Conservation (phyloP, 2,329 filamentous ascomycete genomes). For the Macrophomina pseudophaseolina region DNA sequence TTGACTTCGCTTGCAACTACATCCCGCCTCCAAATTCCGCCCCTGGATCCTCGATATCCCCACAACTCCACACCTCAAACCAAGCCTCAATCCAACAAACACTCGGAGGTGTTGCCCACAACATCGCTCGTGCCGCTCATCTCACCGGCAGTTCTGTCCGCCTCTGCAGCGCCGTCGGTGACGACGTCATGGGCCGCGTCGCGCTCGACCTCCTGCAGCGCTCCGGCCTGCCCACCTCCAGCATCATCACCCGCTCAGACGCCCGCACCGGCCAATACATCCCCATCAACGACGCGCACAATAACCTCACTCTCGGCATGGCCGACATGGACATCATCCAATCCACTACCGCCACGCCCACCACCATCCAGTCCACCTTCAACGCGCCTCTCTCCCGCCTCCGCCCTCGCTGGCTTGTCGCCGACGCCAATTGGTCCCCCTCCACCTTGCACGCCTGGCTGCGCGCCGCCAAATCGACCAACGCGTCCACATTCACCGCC, state of each 20-base stretch:
- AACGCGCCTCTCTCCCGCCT: conserved; percentile 60
- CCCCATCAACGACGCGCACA: conserved; percentile 81
- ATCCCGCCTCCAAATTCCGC: conserved; percentile 50
- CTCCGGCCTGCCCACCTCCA: conserved; percentile 65
- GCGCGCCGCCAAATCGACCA: conserved; percentile 60
- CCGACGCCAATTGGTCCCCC: conserved; percentile 86
- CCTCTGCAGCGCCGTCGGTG: conserved; percentile 80
- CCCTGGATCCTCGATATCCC: conserved; percentile 43
- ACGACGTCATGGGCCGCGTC: conserved; percentile 77
- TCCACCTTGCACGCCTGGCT: conserved; percentile 71
- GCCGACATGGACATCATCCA: conserved; percentile 90
- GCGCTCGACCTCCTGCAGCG: conserved; percentile 70
- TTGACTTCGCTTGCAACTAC: conserved; percentile 88
- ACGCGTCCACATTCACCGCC: conserved; percentile 67
- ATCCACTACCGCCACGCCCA: conserved; percentile 37
- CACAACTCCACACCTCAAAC: conserved; percentile 80
- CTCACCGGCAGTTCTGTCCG: conserved; percentile 69
- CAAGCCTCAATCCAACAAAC: conserved; percentile 80
- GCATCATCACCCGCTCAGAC: conserved; percentile 56
- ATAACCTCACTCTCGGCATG: conserved; percentile 89
- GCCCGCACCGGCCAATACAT: conserved; percentile 87
- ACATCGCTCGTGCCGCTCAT: conserved; percentile 85
- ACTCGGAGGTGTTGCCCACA: conserved; percentile 89
- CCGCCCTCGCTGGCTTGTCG: conserved; percentile 68
- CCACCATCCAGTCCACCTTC: conserved; percentile 42